Conservation (phyloP, 495 filamentous ascomycete genomes). For the Penicillium odoratum region DNA sequence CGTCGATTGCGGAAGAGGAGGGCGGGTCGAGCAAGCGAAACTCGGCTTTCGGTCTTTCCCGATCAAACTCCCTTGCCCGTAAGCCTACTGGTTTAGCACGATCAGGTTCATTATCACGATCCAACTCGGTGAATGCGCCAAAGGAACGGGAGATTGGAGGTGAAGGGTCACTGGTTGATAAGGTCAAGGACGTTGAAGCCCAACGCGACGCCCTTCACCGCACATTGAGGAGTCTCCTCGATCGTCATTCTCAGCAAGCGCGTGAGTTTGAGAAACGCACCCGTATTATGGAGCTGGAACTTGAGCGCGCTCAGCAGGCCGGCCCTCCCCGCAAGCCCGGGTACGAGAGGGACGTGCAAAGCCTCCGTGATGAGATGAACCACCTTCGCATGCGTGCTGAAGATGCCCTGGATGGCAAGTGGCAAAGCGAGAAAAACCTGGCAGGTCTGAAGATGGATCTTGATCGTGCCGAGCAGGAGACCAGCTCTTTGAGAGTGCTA, state of each 20-base stretch:
- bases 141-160: constrained; percentile 65
- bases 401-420: constrained; percentile 95
- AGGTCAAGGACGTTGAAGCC: constrained; percentile 86
- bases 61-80: constrained; percentile 64
- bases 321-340: constrained; percentile 69
- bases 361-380: constrained; percentile 80
- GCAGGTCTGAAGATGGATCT: constrained; percentile 95
- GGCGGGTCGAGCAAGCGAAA: constrained; percentile 28
- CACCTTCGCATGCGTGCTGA: constrained; percentile 84
- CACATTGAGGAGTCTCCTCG: constrained; percentile 81
- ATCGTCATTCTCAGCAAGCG: constrained; percentile 79
- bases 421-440: constrained; percentile 91
- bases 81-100: constrained; percentile 43
- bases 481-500: constrained; percentile 71
- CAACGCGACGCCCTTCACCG: constrained; percentile 91
- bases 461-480: constrained; percentile 93
- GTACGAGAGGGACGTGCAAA: constrained; percentile 78
- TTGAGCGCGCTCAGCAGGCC: constrained; percentile 65
- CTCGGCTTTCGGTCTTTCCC: constrained; percentile 50
- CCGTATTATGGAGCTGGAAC: constrained; percentile 71
- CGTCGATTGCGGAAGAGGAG: constrained; percentile 64
- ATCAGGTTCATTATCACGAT: constrained; percentile 47
- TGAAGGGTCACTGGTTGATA: constrained; percentile 72
- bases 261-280: constrained; percentile 78
- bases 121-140: constrained; percentile 58